A percentile compares a stretch with the other conserved stretches of the same genome.
Conservation (phyloP, 805 yeast species). For the Clavispora fructus region DNA sequence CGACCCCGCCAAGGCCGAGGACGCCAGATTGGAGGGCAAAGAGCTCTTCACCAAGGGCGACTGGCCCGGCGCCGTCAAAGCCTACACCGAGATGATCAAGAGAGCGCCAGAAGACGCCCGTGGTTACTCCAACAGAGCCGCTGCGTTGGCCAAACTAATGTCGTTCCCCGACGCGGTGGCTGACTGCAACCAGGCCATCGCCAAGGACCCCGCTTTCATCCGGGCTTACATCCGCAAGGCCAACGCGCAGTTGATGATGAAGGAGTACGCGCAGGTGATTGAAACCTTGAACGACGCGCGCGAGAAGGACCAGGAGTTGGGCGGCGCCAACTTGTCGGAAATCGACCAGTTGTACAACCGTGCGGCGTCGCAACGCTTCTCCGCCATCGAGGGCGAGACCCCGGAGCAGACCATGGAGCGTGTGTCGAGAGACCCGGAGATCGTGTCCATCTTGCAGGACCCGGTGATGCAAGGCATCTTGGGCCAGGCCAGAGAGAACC, state of each 20-base stretch:
- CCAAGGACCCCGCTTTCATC: slow-evolving; percentile 79
- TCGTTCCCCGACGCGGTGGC: slow-evolving; percentile 95
- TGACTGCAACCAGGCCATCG: slow-evolving; percentile 88
- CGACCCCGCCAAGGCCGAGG: slow-evolving; percentile 91
- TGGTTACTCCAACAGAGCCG: slow-evolving; percentile 97
- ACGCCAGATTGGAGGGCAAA: slow-evolving; percentile 90
- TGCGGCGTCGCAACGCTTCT: slow-evolving; percentile 77
- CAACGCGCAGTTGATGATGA: slow-evolving; percentile 84
- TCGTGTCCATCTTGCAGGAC: slow-evolving; percentile 80
- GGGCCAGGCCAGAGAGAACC: slow-evolving; percentile 89
- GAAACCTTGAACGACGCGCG: slow-evolving; percentile 80
- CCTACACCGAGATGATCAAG: slow-evolving; percentile 92
- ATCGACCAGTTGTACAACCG: slow-evolving; percentile 77
- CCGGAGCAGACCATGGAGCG: slow-evolving; percentile 92
- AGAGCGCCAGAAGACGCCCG: slow-evolving; percentile 96
- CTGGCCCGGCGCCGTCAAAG: slow-evolving; percentile 94
- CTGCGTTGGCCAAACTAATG: slow-evolving; percentile 88
- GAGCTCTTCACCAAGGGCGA: slow-evolving; percentile 83
- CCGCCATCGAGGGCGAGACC: slow-evolving; percentile 79
- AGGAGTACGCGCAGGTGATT: slow-evolving; percentile 75
- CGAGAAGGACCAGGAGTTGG: slow-evolving; percentile 58
- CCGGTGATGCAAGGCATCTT: slow-evolving; percentile 95
- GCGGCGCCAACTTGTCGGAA: slow-evolving; percentile 58
- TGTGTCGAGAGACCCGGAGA: slow-evolving; percentile 90
- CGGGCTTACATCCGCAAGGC: slow-evolving; percentile 98